Conservation (phyloP, 306 rosid genomes). For the Fagus sylvatica region DNA sequence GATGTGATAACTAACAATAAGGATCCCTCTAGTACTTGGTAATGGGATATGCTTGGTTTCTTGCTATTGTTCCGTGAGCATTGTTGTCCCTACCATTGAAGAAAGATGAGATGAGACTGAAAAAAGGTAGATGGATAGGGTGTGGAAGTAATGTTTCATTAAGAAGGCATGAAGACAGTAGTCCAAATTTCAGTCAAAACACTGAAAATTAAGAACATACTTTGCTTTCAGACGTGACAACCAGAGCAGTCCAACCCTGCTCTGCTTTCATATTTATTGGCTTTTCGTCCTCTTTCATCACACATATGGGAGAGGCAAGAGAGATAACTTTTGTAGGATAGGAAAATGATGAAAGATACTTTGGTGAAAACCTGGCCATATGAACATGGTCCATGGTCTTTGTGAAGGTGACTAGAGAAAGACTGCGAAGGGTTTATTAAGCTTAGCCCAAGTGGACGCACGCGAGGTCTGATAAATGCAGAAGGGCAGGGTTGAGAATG, state of each 20-base stretch:
- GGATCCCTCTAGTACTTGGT: too few species aligned
- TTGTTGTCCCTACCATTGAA: background rate
- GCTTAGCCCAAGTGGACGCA: background rate
- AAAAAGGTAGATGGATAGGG: background rate
- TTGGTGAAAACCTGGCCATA: background rate
- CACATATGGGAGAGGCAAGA: background rate
- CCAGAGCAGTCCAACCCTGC: background rate
- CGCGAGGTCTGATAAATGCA: background rate
- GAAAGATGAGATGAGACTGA: background rate
- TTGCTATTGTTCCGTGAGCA: background rate
- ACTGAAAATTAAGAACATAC: background rate
- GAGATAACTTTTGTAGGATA: background rate
- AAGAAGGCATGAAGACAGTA: background rate
- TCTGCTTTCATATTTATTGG: background rate
- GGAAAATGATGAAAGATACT: background rate
- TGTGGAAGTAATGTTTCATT: background rate
- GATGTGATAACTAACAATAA: too few species aligned
- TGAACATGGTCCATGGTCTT: background rate
- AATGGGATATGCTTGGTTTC: background rate
- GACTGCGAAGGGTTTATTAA: background rate
- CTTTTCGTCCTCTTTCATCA: background rate
- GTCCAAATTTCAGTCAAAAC: slow-evolving; percentile 3
- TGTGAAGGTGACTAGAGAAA: background rate
- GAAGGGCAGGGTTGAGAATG: background rate
- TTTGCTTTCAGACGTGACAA: background rate